phyloP scores from a whole-genome alignment of 495 filamentous ascomycete species.

The Tirmania nivea region DNA sequence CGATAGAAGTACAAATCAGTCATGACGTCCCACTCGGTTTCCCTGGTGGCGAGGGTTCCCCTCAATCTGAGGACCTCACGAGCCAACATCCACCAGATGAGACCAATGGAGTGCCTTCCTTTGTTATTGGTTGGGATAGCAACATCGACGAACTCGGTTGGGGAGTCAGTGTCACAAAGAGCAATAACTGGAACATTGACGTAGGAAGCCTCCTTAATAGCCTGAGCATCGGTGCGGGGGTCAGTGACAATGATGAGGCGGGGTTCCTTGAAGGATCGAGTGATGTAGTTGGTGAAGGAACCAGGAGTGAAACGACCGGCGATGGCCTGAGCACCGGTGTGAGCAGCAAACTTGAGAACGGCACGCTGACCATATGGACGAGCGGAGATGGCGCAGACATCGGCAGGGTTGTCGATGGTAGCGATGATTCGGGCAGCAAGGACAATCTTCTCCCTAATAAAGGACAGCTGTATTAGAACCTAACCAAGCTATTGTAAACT shows the following conservation, averaged over 20 bases:
- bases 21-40: slow-evolving; percentile 95
- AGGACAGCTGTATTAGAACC: not conserved
- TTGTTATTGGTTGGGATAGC: slow-evolving; percentile 99
- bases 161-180: slow-evolving; percentile 97
- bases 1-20: slow-evolving; percentile 99
- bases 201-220: slow-evolving; percentile 98
- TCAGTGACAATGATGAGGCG: slow-evolving; percentile 98
- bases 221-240: slow-evolving; percentile 96
- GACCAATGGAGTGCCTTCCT: slow-evolving; percentile 93
- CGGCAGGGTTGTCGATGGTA: slow-evolving; percentile 95
- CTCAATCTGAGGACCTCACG: slow-evolving; percentile 98
- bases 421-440: slow-evolving; percentile 95
- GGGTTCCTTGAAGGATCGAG: slow-evolving; percentile 99
- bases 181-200: slow-evolving; percentile 99
- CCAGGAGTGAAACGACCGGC: slow-evolving; percentile 98
- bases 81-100: slow-evolving; percentile 98
- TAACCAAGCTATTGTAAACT: not conserved
- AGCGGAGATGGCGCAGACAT: slow-evolving; percentile 96
- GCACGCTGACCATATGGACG: slow-evolving; percentile 98
- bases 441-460: slow-evolving; percentile 89
- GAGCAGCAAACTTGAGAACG: slow-evolving; percentile 93
- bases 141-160: slow-evolving; percentile 97
- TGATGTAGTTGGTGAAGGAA: slow-evolving; percentile 99
- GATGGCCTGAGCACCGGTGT: slow-evolving; percentile 94
- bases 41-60: slow-evolving; percentile 80